Percentiles rank a stretch among this genome's conserved stretches.
phyloP scores from a whole-genome alignment of 75 land plant species.

The Selaginella tamariscina region DNA sequence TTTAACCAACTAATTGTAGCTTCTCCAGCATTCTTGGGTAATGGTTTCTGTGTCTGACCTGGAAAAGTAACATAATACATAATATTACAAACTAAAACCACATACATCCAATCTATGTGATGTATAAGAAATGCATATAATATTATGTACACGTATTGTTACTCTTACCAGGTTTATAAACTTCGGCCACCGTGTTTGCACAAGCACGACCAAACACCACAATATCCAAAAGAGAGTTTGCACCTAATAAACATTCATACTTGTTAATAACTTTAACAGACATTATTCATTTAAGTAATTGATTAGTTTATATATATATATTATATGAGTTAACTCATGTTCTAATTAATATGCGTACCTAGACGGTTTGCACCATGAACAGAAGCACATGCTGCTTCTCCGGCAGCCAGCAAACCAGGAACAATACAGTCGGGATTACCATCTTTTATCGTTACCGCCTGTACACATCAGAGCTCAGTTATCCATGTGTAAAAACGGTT shows the following conservation, averaged over 20 bases:
- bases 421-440: conserved; percentile 85
- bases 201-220: conserved; percentile 99
- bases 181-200: conserved; percentile 88
- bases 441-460: conserved; percentile 74
- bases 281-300: too few species aligned
- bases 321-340: too few species aligned
- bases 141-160: background rate
- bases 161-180: conserved; percentile 58
- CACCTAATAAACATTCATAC: too few species aligned
- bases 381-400: conserved; percentile 97
- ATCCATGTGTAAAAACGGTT: too few species aligned
- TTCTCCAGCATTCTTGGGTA: conserved; percentile 81
- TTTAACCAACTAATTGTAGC: conserved; percentile 88
- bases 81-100: background rate
- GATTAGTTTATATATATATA: too few species aligned
- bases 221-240: conserved; percentile 96
- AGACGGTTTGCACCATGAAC: conserved; percentile 98
- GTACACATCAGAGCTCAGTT: too few species aligned
- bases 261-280: too few species aligned
- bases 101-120: too few species aligned
- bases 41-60: conserved; percentile 79
- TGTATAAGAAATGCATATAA: too few species aligned
- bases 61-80: conserved; percentile 2
- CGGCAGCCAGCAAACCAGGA: conserved; percentile 97
- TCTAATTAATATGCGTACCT: too few species aligned